A percentile compares a stretch with the other conserved stretches of the same genome.
phyloP scores from a whole-genome alignment of 2,329 filamentous ascomycete species.

The Tolypocladium paradoxum region DNA sequence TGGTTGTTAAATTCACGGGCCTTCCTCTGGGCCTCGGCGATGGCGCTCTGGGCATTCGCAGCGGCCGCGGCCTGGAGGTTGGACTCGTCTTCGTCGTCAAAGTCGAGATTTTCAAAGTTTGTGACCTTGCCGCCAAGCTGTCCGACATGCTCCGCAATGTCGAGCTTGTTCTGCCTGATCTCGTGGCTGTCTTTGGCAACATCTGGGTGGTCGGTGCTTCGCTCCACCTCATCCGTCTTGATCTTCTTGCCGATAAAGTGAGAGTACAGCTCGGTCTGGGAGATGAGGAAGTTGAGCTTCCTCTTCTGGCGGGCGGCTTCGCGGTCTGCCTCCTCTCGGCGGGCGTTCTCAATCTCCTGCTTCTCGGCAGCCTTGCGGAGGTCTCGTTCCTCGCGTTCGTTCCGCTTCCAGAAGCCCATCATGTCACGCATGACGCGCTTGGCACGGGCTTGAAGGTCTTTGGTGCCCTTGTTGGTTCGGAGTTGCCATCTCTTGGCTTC shows the following conservation, averaged over 20 bases:
- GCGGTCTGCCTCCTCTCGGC: conserved; percentile 92
- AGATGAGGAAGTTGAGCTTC: conserved; percentile 98
- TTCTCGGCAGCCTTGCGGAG: conserved; percentile 87
- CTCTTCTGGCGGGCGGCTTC: conserved; percentile 96
- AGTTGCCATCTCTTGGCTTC: conserved; percentile 96
- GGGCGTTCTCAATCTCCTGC: conserved; percentile 91
- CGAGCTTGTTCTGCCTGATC: conserved; percentile 29
- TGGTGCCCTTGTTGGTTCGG: conserved; percentile 95
- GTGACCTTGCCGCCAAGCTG: conserved; percentile 63
- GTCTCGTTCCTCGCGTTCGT: conserved; percentile 94
- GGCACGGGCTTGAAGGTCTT: conserved; percentile 90
- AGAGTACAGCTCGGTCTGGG: conserved; percentile 95
- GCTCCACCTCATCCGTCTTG: conserved; percentile 90
- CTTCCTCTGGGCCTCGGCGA: conserved; percentile 87
- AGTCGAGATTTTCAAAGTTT: conserved; percentile 88
- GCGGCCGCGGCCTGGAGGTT: conserved; percentile 72
- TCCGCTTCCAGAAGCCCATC: conserved; percentile 99
- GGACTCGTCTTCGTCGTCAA: conserved; percentile 88
- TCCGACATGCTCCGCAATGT: conserved; percentile 43
- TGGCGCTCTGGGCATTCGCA: conserved; percentile 92
- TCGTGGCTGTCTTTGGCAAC: conserved; percentile 43
- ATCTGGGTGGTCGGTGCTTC: conserved; percentile 73
- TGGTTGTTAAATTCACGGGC: conserved; percentile 85
- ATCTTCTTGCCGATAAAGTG: conserved; percentile 99
- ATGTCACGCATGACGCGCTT: conserved; percentile 99